Evolutionary conservation across 2,329 filamentous ascomycete species (phyloP), one percentile per base, ranked within the genome.

Genomic region (Rutstroemia sp.): DNA sequence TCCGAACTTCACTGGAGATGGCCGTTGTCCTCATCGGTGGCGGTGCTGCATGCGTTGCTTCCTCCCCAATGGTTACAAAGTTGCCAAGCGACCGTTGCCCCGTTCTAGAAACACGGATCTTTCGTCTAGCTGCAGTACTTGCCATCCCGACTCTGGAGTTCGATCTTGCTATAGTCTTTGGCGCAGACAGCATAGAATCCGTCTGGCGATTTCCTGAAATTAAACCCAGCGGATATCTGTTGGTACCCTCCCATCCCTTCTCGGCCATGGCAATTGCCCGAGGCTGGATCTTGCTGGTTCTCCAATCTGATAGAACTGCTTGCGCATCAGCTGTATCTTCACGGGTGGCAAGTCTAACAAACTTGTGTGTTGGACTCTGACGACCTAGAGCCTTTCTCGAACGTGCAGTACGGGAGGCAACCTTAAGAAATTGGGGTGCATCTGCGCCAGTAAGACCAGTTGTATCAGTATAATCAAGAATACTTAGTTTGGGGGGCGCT

Each of bases 271-370:
- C 25, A 27, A 51, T 45, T 14, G 42, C n/a, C 40, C 52, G 65
- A 2, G 60, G 64, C 12, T 57, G 27, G 23, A 69, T 68, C 25
- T 50, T 65, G 8, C 65, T 64, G n/a, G 65, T 68, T 63, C 71
- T 80, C 83, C 83, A 87, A 51, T 78, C 71, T 39, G 73, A 70
- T 21, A 87, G 68, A 9, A 80, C 72, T 7, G 74, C 73, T 9
- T 76, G 70, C 1, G 76, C 82, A 65, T 86, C 83, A 17, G 81
- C 60, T 58, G 84, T 81, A 63, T 86, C 83, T 60, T 73, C 72
- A n/a, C 81, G 76, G 30, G 75, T 83, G 21, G 79, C 81, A n/a
- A 87, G 71, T 56, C 77, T 75, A 58, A 87, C 82, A n/a, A 72
- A 67, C 64, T 86, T 87, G 45, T 65, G 73, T 0, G 70, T 71